Evolutionary conservation across 2,329 filamentous ascomycete genomes (phyloP), one percentile per base, ranked within the genome.

Genomic region (Ilyonectria sp.): DNA sequence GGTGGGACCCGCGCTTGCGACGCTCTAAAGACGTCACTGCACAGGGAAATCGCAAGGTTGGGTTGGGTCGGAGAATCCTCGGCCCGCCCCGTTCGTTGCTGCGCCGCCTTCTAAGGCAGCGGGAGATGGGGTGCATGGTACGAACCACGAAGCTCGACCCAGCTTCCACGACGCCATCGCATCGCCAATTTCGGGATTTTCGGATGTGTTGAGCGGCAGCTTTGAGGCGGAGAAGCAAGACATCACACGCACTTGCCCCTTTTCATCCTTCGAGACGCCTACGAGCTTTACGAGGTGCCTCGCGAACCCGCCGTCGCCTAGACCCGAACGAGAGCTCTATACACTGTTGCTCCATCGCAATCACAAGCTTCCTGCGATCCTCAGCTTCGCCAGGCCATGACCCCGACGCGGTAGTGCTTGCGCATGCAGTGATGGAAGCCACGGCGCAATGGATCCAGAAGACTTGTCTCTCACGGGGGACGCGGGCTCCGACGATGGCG

Each of bases 361-460:
- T 44, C 61, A 56, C 67, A 60, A 74, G 65, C 64, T 70, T 67
- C 44, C 47, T 55, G 47, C 40, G 56, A 44, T 46, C 40, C 46
- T 56, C 49, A 61, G 53, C 65, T 67, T 69, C 70, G 65, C 73
- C 70, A 65, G 76, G 75, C 62, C 74, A 76, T 76, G 75, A 70
- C 53, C 69, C 49, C 65, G 62, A 72, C 69, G 63, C 73, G 69
- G 69, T 76, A 76, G 74, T 74, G 46, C 59, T 73, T 76, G 66
- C 67, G 66, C 67, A 75, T 70, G 73, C 63, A 73, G 80, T 81
- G 77, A 82, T 83, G 81, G 81, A 81, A 79, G 67, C 68, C 76
- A 71, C 72, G 78, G 79, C 77, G 82, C 76, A 80, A 87, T 88
- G 86, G 84, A 87, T 75, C 75, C 82, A 78, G 78, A 84, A 80